Conservation (phyloP, 139 green algal species). For the Chlorella sp. region DNA sequence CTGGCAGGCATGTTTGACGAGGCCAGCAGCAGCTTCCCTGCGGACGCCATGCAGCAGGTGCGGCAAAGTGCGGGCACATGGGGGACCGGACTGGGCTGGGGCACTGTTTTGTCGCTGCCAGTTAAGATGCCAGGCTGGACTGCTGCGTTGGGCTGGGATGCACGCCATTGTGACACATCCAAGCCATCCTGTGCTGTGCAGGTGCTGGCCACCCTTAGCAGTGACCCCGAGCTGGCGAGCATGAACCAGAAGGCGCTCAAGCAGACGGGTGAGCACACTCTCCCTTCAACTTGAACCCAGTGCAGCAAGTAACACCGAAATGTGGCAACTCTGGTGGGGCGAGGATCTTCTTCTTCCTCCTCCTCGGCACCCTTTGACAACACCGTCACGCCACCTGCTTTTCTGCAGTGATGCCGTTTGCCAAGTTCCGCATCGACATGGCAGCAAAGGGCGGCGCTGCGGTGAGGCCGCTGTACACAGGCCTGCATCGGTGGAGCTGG, state of each 20-base stretch:
- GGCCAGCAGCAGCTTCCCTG: conserved; percentile 51
- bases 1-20: conserved; percentile 51
- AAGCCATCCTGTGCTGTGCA: not conserved
- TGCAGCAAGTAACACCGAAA: too few relatives aligned
- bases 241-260: conserved; percentile 54
- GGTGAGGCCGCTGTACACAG: conserved; percentile 36
- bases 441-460: conserved; percentile 67
- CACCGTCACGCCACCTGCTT: too few relatives aligned
- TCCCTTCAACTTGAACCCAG: too few relatives aligned
- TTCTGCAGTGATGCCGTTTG: conserved; percentile 91
- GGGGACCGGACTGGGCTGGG: too few relatives aligned
- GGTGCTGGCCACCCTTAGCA: conserved; percentile 24
- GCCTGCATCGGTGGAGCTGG: too few relatives aligned
- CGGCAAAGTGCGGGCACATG: too few relatives aligned
- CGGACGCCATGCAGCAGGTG: conserved; percentile 52
- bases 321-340: too few relatives aligned
- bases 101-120: too few relatives aligned
- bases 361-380: too few relatives aligned
- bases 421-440: conserved; percentile 91
- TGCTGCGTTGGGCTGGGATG: not conserved
- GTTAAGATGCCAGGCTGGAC: too few relatives aligned
- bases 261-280: conserved; percentile 16
- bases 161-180: not conserved
- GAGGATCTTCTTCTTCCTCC: too few relatives aligned
- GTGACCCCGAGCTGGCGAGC: conserved; percentile 24